Percentiles rank a stretch among this genome's conserved stretches.
Conservation (phyloP, 768 basidiomycete species). For the Bullera alba region DNA sequence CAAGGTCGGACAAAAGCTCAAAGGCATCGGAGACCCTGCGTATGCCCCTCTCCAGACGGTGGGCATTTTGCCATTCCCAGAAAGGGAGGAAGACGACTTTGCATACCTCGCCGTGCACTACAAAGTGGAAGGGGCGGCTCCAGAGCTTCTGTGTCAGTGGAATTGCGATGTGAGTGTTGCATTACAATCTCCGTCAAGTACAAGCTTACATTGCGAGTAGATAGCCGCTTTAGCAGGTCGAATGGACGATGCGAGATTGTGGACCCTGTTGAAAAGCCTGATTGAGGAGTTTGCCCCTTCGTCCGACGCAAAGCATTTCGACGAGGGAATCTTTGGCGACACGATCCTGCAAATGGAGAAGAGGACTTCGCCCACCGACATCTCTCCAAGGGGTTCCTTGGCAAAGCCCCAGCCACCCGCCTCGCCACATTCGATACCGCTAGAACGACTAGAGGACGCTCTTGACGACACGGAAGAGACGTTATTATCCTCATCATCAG, state of each 20-base stretch:
- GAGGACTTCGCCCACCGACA: constrained; percentile 5
- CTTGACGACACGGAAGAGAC: constrained; percentile 19
- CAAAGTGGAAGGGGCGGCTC: constrained; percentile 24
- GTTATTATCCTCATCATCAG: not conserved
- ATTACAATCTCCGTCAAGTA: not conserved
- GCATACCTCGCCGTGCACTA: constrained; percentile 39
- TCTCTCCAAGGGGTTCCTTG: constrained; percentile 11
- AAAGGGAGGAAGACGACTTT: constrained; percentile 31
- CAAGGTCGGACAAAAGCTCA: constrained; percentile 27
- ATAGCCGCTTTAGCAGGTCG: no score
- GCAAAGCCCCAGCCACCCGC: not conserved
- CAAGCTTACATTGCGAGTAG: not conserved
- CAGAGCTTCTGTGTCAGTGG: constrained; percentile 29
- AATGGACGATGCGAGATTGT: constrained; percentile 31
- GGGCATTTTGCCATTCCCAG: constrained; percentile 17
- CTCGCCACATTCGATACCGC: constrained; percentile 10
- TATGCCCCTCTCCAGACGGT: constrained; percentile 37
- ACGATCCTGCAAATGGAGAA: constrained; percentile 4
- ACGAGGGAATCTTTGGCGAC: constrained; percentile 23
- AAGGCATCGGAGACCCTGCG: constrained; percentile 29
- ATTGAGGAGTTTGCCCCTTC: constrained; percentile 30
- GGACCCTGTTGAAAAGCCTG: constrained; percentile 25
- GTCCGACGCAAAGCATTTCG: constrained; percentile 7
- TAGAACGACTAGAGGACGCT: constrained; percentile 12
- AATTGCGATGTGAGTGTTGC: constrained; percentile 23